Base-by-base conservation (phyloP, 1,284 basidiomycete species). In the Psilocybe mexicana region DNA sequence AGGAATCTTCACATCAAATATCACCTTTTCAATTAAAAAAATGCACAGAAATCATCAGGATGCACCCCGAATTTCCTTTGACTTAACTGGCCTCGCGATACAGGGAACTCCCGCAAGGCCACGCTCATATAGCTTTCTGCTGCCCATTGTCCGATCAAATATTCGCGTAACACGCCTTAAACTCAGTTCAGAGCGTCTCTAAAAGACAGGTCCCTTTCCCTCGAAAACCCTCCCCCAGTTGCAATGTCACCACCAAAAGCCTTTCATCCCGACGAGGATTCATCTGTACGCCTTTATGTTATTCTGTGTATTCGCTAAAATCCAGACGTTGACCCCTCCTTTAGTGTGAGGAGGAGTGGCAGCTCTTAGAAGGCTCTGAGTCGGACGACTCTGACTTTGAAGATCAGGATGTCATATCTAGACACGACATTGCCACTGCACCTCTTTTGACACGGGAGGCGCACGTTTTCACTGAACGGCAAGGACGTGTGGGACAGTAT, bases 361-460 rank as follows among this genome's bases (percentile, higher is more conserved):
- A 71, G 2, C 71, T 85, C 1, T 69, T 84, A 7, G 73, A 76
- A 14, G 61, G 66, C n/a, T 54, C 65, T 0, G 62, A 63, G 30
- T 36, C 48, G 8, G 61, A 63, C 3, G 61, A 63, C n/a, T 55
- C 57, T 3, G 64, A 64, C n/a, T 49, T 56, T 10, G 54, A 55
- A 1, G 50, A 52, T 30, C 43, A 63, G 23, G 53, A 63, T 23
- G 30, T 55, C 3, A 61, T 70, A 7, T 63, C 64, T 3, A 60
- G 46, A 2, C 70, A 71, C 49, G 70, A 72, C 30, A 45, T 67
- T 2, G 47, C 61, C 2, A 86, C 83, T 0, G 82, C 85, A 0
- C 86, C 85, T 0, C 63, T 87, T 4, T 71, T 86, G 11, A 84
- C 82, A 2, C 73, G 81, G 8, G 78, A 79, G 8, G 86, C 83